phyloP scores from a whole-genome alignment of 169 alveolate species.

The Amoebophrya sp. region DNA sequence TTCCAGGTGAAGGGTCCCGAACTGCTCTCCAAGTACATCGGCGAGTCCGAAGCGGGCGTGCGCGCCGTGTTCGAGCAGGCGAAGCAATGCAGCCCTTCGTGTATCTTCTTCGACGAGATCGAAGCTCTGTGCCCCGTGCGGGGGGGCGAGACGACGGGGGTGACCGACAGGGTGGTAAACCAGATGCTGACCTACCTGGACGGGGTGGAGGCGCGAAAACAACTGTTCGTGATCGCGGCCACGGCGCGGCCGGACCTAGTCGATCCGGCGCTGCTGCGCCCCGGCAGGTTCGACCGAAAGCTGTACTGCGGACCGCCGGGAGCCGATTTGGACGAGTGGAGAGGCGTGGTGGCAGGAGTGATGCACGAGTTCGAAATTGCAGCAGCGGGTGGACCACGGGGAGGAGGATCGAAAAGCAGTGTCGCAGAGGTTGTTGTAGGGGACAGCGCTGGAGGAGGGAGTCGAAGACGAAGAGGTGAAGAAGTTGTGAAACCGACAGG shows the following conservation, averaged over 20 bases:
- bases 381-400: no score
- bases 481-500: no score
- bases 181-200: conserved; percentile 58
- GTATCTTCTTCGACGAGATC: conserved; percentile 59
- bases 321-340: no score
- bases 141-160: conserved; percentile 51
- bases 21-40: conserved; percentile 53
- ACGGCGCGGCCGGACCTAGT: conserved; percentile 94
- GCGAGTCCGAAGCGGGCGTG: conserved; percentile 53
- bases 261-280: conserved; percentile 92
- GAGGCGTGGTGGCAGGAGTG: no score
- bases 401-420: no score
- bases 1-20: conserved; percentile 46
- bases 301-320: no score
- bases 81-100: conserved; percentile 41
- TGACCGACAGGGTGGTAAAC: conserved; percentile 61
- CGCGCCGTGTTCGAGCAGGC: conserved; percentile 56
- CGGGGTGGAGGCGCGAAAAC: no score
- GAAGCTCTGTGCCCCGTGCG: conserved; percentile 60
- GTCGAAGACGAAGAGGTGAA: no score
- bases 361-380: no score
- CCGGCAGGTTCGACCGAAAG: no score
- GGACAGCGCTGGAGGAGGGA: no score
- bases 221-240: conserved; percentile 90
- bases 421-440: no score